Percentiles rank a stretch among this genome's conserved stretches.
Conservation (phyloP, 148 eudicot genomes). For the Rhododendron vialii region DNA sequence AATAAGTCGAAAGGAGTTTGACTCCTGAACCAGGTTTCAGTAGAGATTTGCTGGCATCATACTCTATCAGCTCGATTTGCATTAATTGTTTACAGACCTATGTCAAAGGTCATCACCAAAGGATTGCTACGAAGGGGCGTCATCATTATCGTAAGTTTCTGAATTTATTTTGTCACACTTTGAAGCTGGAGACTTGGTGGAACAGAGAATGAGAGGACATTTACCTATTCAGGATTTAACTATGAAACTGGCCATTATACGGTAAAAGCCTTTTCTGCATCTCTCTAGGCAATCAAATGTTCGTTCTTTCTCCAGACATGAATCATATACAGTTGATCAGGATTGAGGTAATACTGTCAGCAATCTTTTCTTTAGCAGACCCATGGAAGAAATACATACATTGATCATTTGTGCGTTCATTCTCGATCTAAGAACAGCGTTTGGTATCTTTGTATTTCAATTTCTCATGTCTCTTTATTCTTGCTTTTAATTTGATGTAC, state of each 20-base stretch:
- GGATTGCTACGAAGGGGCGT: not conserved
- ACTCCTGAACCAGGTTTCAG: not conserved
- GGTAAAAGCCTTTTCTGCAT: not conserved
- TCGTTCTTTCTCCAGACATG: not conserved
- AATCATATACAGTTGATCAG: not conserved
- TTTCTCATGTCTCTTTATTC: not conserved
- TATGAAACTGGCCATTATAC: not conserved
- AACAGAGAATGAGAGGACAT: not conserved
- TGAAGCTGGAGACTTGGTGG: not conserved
- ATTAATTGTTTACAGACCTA: not conserved
- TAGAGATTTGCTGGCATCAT: not conserved
- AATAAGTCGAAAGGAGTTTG: constrained; percentile 12
- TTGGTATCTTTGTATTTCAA: not conserved
- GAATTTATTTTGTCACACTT: not conserved
- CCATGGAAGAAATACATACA: not conserved
- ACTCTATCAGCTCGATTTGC: not conserved
- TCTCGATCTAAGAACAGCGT: not conserved
- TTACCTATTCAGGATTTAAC: not conserved
- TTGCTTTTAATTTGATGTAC: not conserved
- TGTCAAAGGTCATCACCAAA: not conserved
- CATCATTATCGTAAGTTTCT: not conserved
- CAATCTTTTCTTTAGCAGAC: not conserved
- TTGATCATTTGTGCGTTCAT: not conserved
- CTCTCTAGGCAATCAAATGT: not conserved
- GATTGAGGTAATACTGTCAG: not conserved